Evolutionary conservation across 345 rosid genomes (phyloP), one percentile per base, ranked within the genome.

Genomic region (Citrus hindsii): DNA sequence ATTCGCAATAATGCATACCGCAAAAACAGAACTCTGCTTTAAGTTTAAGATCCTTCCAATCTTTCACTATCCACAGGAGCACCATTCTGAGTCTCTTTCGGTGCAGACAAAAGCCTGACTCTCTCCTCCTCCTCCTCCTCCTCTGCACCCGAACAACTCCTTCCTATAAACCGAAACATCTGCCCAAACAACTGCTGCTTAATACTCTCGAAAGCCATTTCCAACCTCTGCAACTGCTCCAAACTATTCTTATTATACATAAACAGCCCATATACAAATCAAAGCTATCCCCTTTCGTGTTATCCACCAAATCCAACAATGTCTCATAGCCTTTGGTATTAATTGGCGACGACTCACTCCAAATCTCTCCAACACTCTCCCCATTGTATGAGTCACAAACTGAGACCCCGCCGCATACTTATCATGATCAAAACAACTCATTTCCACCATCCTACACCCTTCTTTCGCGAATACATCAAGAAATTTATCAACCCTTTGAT

Each of bases 301-400:
- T 93, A 80, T 91, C 93, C 75, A 89, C 96, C 83, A 94, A 87
- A 76, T 91, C 82, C 82, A 94, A 83, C 83, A 92, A 83, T n/a
- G 92, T 91, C 84, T 92, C 98, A 1, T 93, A 93, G 58, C 98
- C 98, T 83, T 84, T 93, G 1, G 97, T 95, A 76, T 92, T 90
- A 75, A 92, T 92, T 1, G 95, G 97, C 1, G 97, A 86, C 0
- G 94, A 88, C 74, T 86, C 58, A 93, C 42, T 4, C 89, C 87
- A 40, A 88, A 81, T 85, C 78, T 88, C 89, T 88, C 90, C 80
- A 95, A 65, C 48, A 93, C 83, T n/a, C 95, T 86, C 74, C 97
- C 98, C 80, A 93, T 82, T 0, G 98, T 90, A 67, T 93, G 94
- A 2, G 97, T 93, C 30, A 95, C 86, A 74, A 95, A 93, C 81